Evolutionary conservation across 2,329 filamentous ascomycete genomes (phyloP), one percentile per base, ranked within the genome.

Genomic region (Epichloe sibirici): DNA sequence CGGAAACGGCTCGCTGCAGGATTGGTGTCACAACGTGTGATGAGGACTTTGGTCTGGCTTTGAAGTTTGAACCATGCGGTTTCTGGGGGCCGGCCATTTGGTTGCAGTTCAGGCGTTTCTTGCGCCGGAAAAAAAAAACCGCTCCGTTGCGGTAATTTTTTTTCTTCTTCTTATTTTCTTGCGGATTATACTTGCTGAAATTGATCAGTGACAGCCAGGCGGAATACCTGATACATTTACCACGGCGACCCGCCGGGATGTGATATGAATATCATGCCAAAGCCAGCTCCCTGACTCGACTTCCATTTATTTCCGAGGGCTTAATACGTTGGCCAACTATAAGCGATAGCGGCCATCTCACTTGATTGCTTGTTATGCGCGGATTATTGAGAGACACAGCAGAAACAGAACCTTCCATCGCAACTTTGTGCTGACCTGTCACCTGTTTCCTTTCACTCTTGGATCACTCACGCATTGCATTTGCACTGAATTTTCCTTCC

Each of bases 1-100:
- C 59, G 62, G 60, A 64, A 57, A 57, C 60, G 66, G 68, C 62
- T 59, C 52, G 57, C 57, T 57, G 58, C 64, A 66, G 61, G 47
- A 25, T 56, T 55, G 45, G 63, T 66, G 63, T 62, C 55, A 66
- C 25, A 15, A 13, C 15, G 37, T 25, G 37, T 25, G 37, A 47
- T 35, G 38, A 35, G 17, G 37, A 37, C 3, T 39, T 38, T 42
- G 35, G 17, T 35, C 31, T 28, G n/a, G 11, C 39, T 15, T 17
- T 37, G 12, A n/a, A 34, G 8, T 37, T 9, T 31, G 15, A 15
- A 28, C 11, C 5, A 17, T 31, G 31, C 31, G 23, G 13, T 37
- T 8, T 47, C 37, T 37, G 49, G 11, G 11, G 28, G 31, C 28
- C n/a, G 17, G 25, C 21, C 15, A 38, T 38, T 11, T 11, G 1